Conservation (phyloP, 1,284 basidiomycete species). For the Microbotryum silenes-acaulis region DNA sequence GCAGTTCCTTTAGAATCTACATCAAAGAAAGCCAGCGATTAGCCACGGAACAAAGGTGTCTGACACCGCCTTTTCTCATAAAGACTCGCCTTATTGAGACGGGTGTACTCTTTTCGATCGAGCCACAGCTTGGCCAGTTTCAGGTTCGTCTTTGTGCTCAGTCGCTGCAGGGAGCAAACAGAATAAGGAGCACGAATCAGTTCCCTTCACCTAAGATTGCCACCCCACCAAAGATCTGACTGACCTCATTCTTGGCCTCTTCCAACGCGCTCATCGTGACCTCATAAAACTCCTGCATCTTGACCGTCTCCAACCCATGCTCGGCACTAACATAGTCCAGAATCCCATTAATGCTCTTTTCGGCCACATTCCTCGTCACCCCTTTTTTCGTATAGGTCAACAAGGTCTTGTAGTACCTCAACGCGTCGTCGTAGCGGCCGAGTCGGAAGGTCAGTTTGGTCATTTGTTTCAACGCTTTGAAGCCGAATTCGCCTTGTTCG, state of each 20-base stretch:
- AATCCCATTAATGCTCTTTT: slow-evolving; percentile 98
- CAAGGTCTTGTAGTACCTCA: slow-evolving; percentile 75
- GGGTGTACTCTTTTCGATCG: slow-evolving; percentile 81
- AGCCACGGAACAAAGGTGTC: background rate
- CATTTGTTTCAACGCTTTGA: slow-evolving; percentile 96
- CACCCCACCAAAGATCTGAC: slow-evolving; percentile 22
- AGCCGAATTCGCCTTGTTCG: slow-evolving; percentile 60
- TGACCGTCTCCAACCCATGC: slow-evolving; percentile 69
- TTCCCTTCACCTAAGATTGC: background rate
- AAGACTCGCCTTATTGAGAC: slow-evolving; percentile 63
- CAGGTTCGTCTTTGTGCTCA: slow-evolving; percentile 91
- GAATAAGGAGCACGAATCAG: background rate
- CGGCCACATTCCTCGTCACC: slow-evolving; percentile 67
- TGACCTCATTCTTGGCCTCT: slow-evolving; percentile 90
- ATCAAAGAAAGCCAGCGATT: background rate
- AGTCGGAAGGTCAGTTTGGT: slow-evolving; percentile 87
- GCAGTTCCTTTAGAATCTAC: slow-evolving; percentile 46
- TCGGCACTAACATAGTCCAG: slow-evolving; percentile 92
- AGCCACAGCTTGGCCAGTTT: slow-evolving; percentile 98
- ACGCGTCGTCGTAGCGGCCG: slow-evolving; percentile 69
- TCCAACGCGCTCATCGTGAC: slow-evolving; percentile 80
- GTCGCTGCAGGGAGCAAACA: slow-evolving; percentile 50
- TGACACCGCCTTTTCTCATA: background rate
- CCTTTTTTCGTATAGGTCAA: slow-evolving; percentile 87
- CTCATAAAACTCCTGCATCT: slow-evolving; percentile 91